Evolutionary conservation across 371 early-diverging fungal species (phyloP), one percentile per base, ranked within the genome.

Genomic region (Homolaphlyctis polyrhiza): DNA sequence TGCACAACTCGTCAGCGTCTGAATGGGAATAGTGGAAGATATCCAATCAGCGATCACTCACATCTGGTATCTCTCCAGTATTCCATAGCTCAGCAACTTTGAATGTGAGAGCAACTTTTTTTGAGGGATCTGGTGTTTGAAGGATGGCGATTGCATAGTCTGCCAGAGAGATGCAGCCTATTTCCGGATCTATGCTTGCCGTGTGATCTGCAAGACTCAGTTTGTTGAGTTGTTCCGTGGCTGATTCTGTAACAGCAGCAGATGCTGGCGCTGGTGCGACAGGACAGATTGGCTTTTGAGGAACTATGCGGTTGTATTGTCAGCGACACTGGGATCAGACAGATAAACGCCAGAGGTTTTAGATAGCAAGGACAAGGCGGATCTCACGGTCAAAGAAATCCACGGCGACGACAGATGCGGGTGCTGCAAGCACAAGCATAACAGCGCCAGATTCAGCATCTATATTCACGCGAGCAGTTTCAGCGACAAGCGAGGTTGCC

Each of bases 141-240:
- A 74, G 49, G 35, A 74, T 65, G 6, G 60, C 35, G n/a, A 74
- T 61, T 8, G 65, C 62, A 69, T 71, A 74, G 30, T 69, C 71
- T 23, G 65, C 67, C 28, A 74, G 61, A 0, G 66, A 47, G 47
- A 3, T 3, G 47, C 47, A 47, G 8, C 18, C 47, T 18, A 3
- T 25, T 18, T 47, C 8, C 3, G 47, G 8, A 3, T 3, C 47
- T 4, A 2, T 47, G n/a, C n/a, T n/a, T n/a, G n/a, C n/a, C n/a
- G n/a, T n/a, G n/a, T n/a, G n/a, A n/a, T n/a, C n/a, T n/a, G n/a
- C n/a, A n/a, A n/a, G n/a, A n/a, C n/a, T n/a, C n/a, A n/a, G n/a
- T n/a, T n/a, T n/a, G n/a, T n/a, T n/a, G n/a, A n/a, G n/a, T n/a
- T n/a, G n/a, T n/a, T n/a, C n/a, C n/a, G n/a, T n/a, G n/a, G n/a